Conservation (phyloP, 2,329 filamentous ascomycete genomes). For the Mycogone perniciosa region DNA sequence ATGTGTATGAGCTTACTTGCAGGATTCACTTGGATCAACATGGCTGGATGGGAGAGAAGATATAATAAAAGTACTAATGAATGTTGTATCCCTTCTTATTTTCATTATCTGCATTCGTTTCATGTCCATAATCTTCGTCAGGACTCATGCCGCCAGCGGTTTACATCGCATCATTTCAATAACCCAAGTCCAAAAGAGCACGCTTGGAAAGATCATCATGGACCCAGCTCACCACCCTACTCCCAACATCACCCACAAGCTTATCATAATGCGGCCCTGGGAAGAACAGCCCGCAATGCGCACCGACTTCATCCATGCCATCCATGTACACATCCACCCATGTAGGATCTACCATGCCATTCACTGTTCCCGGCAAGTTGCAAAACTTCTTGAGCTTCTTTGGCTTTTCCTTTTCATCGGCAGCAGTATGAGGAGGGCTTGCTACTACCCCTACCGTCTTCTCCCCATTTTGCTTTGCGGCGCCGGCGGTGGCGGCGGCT, state of each 20-base stretch:
- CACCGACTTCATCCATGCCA: constrained; percentile 75
- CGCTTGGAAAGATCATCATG: constrained; percentile 50
- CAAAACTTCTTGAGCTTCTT: constrained; percentile 71
- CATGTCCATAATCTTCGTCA: too few species aligned
- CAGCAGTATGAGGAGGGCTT: neutral
- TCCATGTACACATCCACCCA: constrained; percentile 81
- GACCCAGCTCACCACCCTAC: constrained; percentile 63
- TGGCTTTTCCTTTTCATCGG: constrained; percentile 22
- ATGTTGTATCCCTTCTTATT: too few species aligned
- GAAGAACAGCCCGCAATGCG: constrained; percentile 78
- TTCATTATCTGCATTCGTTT: too few species aligned
- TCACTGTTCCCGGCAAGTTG: constrained; percentile 53
- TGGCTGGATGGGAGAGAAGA: too few species aligned
- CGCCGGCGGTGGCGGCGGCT: constrained; percentile 19
- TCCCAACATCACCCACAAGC: constrained; percentile 69
- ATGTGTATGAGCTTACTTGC: neutral
- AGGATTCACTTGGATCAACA: too few species aligned
- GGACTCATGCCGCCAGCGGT: too few species aligned
- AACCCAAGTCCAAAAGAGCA: constrained; percentile 25
- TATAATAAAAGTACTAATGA: too few species aligned
- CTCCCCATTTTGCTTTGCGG: neutral
- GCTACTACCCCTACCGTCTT: constrained; percentile 5
- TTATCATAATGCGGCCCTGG: constrained; percentile 65
- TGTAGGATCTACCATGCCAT: constrained; percentile 56
- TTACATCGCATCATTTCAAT: neutral